Base-by-base conservation (phyloP, 768 basidiomycete genomes). In the Tricholoma terreum region DNA sequence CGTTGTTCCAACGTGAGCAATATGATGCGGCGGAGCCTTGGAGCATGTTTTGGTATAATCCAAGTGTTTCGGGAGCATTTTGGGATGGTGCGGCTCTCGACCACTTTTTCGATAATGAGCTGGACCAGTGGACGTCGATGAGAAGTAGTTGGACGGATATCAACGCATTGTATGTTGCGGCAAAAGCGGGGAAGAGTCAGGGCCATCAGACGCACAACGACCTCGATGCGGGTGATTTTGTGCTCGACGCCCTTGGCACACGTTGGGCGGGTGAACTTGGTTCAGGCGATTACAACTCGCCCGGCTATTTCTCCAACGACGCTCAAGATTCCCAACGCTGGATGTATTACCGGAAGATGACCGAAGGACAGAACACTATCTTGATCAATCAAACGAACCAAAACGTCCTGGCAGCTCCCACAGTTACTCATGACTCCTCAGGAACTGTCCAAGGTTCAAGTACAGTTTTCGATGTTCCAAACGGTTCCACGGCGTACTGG, bases 201-300 rank as follows among this genome's bases (percentile, higher is more conserved):
- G 84, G 84, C 21, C 94, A 95, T 70, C 94, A 98, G 75, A 94
- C 93, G 0, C 95, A 97, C 73, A 93, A 93, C 64, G 94, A 98
- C 68, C 82, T 98, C 58, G 97, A 99, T 68, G 83, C 80, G 51
- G 97, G 97, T 61, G 93, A 95, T 74, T 99, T 98, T 65, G 94
- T 98, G 38, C 71, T 98, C 31, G 97, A 99, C 69, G 94, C 94
- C 10, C 77, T 96, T 65, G 95, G 96, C 53, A 83, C 86, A 24
- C 90, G 95, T 49, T 99, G 92, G 92, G 91, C 91, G 50, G 96
- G 97, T 58, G 96, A 98, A 65, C 83, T 94, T 46, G 96, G 97
- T 4, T 91, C 88, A 5, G 94, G 81, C 3, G 84, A 99, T 69
- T 99, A 99, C 70, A 59, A 56, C 35, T 77, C 92, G 2, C 67